Conservation (phyloP, 768 basidiomycete species). For the Suillus subaureus region DNA sequence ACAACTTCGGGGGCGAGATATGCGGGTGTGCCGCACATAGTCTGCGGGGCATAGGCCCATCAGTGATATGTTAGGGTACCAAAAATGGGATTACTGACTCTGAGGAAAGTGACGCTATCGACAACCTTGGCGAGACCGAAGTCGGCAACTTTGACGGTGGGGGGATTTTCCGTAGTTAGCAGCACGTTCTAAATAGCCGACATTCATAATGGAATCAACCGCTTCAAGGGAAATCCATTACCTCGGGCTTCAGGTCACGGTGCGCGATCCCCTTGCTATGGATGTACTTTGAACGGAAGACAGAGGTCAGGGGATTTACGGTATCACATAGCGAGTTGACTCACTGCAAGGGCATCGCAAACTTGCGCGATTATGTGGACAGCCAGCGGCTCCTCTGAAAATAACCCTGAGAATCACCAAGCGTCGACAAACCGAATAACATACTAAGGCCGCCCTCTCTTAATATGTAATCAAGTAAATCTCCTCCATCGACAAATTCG, state of each 20-base stretch:
- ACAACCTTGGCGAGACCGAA: conserved; percentile 96
- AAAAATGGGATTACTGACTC: conserved; percentile 45
- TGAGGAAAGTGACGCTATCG: conserved; percentile 74
- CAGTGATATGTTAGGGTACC: conserved; percentile 1
- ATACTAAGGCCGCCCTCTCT: conserved; percentile 60
- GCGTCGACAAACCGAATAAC: conserved; percentile 23
- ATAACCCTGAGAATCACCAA: conserved; percentile 3
- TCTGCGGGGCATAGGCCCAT: conserved; percentile 42
- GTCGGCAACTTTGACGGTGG: conserved; percentile 87
- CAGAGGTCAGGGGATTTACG: conserved; percentile 10
- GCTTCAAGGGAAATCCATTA: conserved; percentile 21
- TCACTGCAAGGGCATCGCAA: conserved; percentile 75
- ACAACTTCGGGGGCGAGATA: conserved; percentile 96
- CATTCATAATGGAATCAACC: conserved; percentile 10
- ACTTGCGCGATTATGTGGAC: conserved; percentile 80
- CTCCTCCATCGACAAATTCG: conserved; percentile 86
- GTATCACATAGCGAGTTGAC: conserved; percentile 20
- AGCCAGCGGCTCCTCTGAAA: conserved; percentile 53
- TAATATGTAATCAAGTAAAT: conserved; percentile 82
- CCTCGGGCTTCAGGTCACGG: conserved; percentile 92
- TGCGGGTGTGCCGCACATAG: conserved; percentile 95
- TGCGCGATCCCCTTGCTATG: conserved; percentile 82
- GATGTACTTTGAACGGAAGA: conserved; percentile 48
- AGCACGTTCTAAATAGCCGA: conserved; percentile 66
- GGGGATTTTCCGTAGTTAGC: conserved; percentile 69